A percentile compares a stretch with the other conserved stretches of the same genome.
Evolutionary conservation across 2,329 filamentous ascomycete genomes (phyloP).

Genomic region (Colletotrichum orchidophilum): DNA sequence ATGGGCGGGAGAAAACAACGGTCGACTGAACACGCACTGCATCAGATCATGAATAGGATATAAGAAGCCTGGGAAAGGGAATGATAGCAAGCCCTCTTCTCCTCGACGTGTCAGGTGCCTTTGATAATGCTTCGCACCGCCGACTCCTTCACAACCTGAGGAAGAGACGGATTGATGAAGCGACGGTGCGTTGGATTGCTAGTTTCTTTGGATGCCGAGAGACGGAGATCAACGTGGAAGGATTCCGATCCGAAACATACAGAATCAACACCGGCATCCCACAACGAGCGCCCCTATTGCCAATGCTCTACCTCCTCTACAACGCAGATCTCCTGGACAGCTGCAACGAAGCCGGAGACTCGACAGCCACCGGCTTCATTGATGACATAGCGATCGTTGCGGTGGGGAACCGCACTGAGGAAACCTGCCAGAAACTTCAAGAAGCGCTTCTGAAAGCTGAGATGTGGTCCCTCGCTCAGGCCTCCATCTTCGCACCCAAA

Average conservation of each 20-base stretch:
- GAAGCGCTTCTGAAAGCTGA: constrained; percentile 26
- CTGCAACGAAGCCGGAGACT: constrained; percentile 22
- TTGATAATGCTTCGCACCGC: constrained; percentile 31
- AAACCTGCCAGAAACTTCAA: constrained; percentile 35
- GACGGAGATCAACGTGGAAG: background rate
- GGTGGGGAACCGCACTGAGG: constrained; percentile 21
- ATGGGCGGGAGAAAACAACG: background rate
- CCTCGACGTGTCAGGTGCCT: constrained; percentile 34
- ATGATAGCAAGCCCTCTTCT: constrained; percentile 32
- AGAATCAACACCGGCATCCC: constrained; percentile 36
- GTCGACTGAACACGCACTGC: constrained; percentile 32
- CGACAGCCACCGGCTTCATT: constrained; percentile 30
- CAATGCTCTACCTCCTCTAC: constrained; percentile 41
- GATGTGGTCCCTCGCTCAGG: constrained; percentile 16
- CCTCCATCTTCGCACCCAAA: constrained; percentile 35
- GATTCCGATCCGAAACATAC: background rate
- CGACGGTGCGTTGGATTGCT: background rate
- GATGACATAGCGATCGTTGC: constrained; percentile 31
- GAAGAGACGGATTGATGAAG: constrained; percentile 6
- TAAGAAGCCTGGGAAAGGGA: constrained; percentile 32
- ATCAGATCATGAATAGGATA: constrained; percentile 23
- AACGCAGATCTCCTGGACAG: constrained; percentile 39
- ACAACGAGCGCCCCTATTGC: constrained; percentile 38
- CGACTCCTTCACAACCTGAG: constrained; percentile 34
- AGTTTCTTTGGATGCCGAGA: background rate